A percentile compares a stretch with the other conserved stretches of the same genome.
phyloP scores from a whole-genome alignment of 2,329 filamentous ascomycete species.

The Trichoderma arundinaceum region DNA sequence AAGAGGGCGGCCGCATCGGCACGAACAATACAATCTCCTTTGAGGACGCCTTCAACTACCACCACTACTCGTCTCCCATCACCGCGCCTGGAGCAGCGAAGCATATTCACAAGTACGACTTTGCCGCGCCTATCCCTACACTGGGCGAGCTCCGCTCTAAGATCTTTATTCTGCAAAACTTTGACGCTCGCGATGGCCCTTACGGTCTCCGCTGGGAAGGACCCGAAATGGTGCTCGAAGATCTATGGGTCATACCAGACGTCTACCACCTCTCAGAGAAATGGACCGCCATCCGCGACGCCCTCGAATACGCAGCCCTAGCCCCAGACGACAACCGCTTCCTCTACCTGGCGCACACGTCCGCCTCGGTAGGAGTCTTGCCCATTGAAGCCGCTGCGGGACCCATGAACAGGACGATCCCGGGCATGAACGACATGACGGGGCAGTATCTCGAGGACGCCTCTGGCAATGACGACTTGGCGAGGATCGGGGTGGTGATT shows the following conservation, averaged over 20 bases:
- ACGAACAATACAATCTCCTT: conserved; percentile 48
- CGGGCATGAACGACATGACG: conserved; percentile 58
- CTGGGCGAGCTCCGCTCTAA: conserved; percentile 54
- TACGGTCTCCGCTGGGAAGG: conserved; percentile 56
- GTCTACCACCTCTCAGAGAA: conserved; percentile 53
- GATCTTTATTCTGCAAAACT: conserved; percentile 56
- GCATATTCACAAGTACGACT: conserved; percentile 47
- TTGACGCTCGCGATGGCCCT: conserved; percentile 41
- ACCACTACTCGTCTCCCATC: conserved; percentile 44
- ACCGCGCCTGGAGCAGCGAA: conserved; percentile 45
- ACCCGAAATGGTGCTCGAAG: conserved; percentile 53
- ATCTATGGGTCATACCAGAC: conserved; percentile 53
- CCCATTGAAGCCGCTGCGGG: conserved; percentile 58
- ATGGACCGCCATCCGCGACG: conserved; percentile 51
- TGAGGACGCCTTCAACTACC: conserved; percentile 52
- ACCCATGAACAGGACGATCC: conserved; percentile 48
- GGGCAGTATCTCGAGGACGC: conserved; percentile 50
- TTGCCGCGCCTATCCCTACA: conserved; percentile 47
- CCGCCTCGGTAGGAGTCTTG: conserved; percentile 54
- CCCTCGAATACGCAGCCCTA: conserved; percentile 48
- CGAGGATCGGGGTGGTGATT: conserved; percentile 54
- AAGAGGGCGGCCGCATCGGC: conserved; percentile 51
- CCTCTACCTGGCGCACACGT: conserved; percentile 55
- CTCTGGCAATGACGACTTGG: conserved; percentile 37
- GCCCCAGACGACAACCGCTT: conserved; percentile 43